Base-by-base conservation (phyloP, 1,284 basidiomycete species). In the Ustilago crameri region DNA sequence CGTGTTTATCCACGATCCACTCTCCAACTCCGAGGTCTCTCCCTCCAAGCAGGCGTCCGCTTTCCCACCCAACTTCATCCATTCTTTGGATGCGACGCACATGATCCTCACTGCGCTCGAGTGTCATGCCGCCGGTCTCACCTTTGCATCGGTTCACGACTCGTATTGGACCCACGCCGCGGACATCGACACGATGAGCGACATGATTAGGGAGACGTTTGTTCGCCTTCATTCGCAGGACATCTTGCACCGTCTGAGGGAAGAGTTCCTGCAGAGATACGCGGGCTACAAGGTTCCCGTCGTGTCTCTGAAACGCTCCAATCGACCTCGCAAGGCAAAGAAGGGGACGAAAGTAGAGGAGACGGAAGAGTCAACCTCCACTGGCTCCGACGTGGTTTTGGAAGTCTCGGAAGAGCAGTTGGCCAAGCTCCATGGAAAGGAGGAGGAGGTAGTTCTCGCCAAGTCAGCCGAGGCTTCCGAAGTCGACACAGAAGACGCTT, bases 11-110 rank as follows among this genome's bases (percentile, higher is more conserved):
- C 89, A 90, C 52, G 95, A 98, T 84, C 94, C 95, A 0, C 90
- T 91, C 72, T 84, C 88, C 0, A 90, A 90, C 14, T 86, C 90
- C 32, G 89, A 92, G 84, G 95, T 98, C 37, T 91, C 93, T 75
- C 85, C 92, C 0, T 79, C 86, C 65, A 96, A 96, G 84, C 95
- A 99, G 84, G 91, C 94, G 0, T 90, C 92, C 2, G 96, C 95
- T 2, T 98, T 99, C 89, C 95, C 95, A 12, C 96, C 95, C 38
- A 99, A 99, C 86, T 98, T 95, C 82, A 93, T 98, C 60, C 96
- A 99, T 84, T 93, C 91, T 78, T 87, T 98, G 48, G 96, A 99
- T 83, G 96, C 96, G 3, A 97, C 95, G 1, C 96, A 99, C 85
- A 98, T 99, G 95, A 91, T 98, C 88, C 85, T 98, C 72, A 98